Evolutionary conservation across 441 rosid species (phyloP), one percentile per base, ranked within the genome.

Genomic region (Populus trichocarpa): DNA sequence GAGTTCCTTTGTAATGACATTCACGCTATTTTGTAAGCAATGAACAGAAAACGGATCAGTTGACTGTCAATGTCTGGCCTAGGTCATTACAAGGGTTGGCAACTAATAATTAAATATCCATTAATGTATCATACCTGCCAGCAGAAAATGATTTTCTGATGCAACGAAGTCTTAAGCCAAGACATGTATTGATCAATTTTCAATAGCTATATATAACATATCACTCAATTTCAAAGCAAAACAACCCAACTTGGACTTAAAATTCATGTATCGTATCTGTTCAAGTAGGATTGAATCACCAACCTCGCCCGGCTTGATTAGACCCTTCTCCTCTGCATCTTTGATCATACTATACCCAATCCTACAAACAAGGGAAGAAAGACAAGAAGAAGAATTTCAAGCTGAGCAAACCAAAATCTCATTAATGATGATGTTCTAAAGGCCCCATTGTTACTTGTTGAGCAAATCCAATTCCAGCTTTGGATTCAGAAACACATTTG

Each of bases 281-380:
- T 63, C 20, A 33, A 76, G 72, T 28, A 72, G 70, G 65, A 57
- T 66, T 42, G 26, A 65, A 69, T 74, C 35, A 85, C 90, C 73
- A 79, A 89, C 91, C 91, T 87, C 87, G 1, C 88, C 87, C 0
- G 90, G 88, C 65, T 12, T 82, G 33, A 87, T 87, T 53, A 86
- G 86, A 67, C 89, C 91, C 79, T 88, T 79, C 85, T 83, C 89
- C 80, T 88, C 92, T 69, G 91, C 93, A 87, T 90, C 89, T 63
- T 71, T 30, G 32, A 30, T 30, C 32, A 30, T 30, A 30, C 32
- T 30, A 30, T 30, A 30, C 32, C 32, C 32, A 77, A 89, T 87
- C 91, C 90, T 88, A 57, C 71, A 77, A 71, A 42, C 64, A 36
- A 74, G 12, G 22, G 50, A 23, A 26, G 26, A 73, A 71, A 32